Conservation (phyloP, 164 flowering plant species). For the Nymphaea thermarum region DNA sequence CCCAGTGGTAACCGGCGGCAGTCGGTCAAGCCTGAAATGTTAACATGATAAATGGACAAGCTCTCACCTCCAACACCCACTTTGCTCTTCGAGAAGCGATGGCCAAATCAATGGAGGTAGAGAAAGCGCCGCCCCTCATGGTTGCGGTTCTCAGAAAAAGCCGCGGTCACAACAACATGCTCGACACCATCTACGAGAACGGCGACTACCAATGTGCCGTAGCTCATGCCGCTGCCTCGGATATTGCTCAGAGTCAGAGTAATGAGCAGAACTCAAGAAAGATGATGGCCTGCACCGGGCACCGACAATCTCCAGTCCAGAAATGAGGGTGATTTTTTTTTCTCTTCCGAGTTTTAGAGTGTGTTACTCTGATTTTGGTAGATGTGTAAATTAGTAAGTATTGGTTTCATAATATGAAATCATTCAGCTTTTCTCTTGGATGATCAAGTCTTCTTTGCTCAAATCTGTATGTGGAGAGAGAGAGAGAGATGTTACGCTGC, state of each 20-base stretch:
- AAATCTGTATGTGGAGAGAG: no score
- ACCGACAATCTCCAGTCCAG: background rate
- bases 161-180: background rate
- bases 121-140: slow-evolving; percentile 3
- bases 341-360: background rate
- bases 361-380: no score
- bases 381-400: no score
- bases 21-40: background rate
- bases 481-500: no score
- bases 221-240: background rate
- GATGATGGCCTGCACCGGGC: background rate
- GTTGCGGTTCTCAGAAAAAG: background rate
- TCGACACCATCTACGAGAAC: slow-evolving; percentile 4
- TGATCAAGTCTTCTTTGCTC: no score
- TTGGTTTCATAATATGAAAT: no score
- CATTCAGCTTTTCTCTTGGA: no score
- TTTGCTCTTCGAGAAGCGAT: background rate
- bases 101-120: slow-evolving; percentile 1
- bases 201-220: background rate
- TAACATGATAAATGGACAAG: background rate
- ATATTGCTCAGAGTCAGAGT: background rate
- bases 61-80: background rate
- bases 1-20: background rate
- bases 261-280: background rate
- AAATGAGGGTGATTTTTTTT: background rate